phyloP scores from a whole-genome alignment of 2,329 filamentous ascomycete species.

The Chaetomiaceae sp. region DNA sequence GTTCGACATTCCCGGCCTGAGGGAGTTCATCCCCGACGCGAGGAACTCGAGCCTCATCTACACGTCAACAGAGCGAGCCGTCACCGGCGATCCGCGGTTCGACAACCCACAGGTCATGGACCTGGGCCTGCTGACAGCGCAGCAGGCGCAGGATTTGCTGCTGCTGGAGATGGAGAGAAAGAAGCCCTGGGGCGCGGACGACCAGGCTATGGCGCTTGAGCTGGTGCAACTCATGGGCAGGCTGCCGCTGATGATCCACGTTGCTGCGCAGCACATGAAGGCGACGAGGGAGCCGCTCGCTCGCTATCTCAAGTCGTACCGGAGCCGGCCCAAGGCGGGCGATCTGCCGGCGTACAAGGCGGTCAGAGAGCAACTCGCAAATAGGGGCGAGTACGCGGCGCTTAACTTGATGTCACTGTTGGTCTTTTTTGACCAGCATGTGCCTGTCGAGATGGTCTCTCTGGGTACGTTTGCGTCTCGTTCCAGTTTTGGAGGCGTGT shows the following conservation, averaged over 20 bases:
- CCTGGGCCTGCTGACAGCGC: slow-evolving; percentile 47
- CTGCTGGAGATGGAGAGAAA: slow-evolving; percentile 57
- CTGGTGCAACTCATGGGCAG: slow-evolving; percentile 58
- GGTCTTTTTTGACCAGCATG: slow-evolving; percentile 57
- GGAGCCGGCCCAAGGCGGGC: slow-evolving; percentile 48
- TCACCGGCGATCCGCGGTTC: slow-evolving; percentile 49
- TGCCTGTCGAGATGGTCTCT: slow-evolving; percentile 60
- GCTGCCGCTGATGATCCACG: slow-evolving; percentile 62
- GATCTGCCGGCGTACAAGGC: slow-evolving; percentile 42
- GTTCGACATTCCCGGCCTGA: slow-evolving; percentile 52
- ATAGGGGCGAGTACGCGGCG: slow-evolving; percentile 44
- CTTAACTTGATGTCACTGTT: slow-evolving; percentile 60
- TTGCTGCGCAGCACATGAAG: slow-evolving; percentile 56
- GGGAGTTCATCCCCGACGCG: slow-evolving; percentile 58
- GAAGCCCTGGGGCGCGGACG: slow-evolving; percentile 46
- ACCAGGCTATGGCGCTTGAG: slow-evolving; percentile 52
- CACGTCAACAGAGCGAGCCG: slow-evolving; percentile 57
- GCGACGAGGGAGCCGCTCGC: slow-evolving; percentile 55
- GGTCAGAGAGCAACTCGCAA: slow-evolving; percentile 44
- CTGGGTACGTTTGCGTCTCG: slow-evolving; percentile 38
- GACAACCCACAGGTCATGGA: slow-evolving; percentile 53
- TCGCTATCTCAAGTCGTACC: slow-evolving; percentile 53
- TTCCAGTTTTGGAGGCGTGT: background rate
- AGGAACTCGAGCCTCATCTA: slow-evolving; percentile 60
- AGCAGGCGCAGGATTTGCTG: slow-evolving; percentile 55